Evolutionary conservation across 2,329 filamentous ascomycete species (phyloP).

Genomic region (Pseudogymnoascus sp.): DNA sequence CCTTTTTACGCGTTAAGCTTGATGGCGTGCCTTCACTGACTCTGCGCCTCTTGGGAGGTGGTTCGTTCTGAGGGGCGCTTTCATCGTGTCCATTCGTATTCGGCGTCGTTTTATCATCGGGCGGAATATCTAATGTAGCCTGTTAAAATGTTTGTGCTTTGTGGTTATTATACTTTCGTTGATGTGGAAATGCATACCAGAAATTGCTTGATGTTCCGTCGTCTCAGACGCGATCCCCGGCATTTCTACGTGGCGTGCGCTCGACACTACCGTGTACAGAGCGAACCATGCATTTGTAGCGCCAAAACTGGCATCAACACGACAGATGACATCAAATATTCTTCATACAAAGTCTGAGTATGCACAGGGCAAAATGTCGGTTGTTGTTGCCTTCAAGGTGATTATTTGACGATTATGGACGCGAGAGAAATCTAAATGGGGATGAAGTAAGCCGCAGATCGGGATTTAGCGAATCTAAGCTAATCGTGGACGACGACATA

Average conservation of each 20-base stretch:
- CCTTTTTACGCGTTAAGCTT: slow-evolving; percentile 40
- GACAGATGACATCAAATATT: slow-evolving; percentile 41
- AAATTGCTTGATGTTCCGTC: slow-evolving; percentile 26
- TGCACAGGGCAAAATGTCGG: slow-evolving; percentile 45
- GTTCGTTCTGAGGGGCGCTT: slow-evolving; percentile 36
- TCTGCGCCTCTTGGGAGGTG: slow-evolving; percentile 60
- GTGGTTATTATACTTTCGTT: neutral
- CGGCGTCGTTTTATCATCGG: slow-evolving; percentile 21
- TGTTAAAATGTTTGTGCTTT: slow-evolving; percentile 1
- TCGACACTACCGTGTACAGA: slow-evolving; percentile 43
- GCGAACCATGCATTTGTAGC: slow-evolving; percentile 52
- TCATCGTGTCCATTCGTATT: slow-evolving; percentile 28
- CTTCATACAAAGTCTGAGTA: slow-evolving; percentile 46
- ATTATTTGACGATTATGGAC: slow-evolving; percentile 10
- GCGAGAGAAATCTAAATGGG: slow-evolving; percentile 11
- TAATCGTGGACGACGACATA: slow-evolving; percentile 43
- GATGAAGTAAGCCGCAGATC: slow-evolving; percentile 13
- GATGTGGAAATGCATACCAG: slow-evolving; percentile 19
- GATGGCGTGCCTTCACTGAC: slow-evolving; percentile 43
- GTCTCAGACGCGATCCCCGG: slow-evolving; percentile 30
- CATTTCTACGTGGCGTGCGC: slow-evolving; percentile 27
- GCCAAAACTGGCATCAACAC: slow-evolving; percentile 47
- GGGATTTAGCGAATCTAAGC: slow-evolving; percentile 25
- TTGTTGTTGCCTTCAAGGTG: slow-evolving; percentile 16
- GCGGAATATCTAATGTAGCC: slow-evolving; percentile 19